Percentiles rank a stretch among this genome's conserved stretches.
Conservation (phyloP, 805 yeast genomes). For the Hanseniaspora meyeri region DNA sequence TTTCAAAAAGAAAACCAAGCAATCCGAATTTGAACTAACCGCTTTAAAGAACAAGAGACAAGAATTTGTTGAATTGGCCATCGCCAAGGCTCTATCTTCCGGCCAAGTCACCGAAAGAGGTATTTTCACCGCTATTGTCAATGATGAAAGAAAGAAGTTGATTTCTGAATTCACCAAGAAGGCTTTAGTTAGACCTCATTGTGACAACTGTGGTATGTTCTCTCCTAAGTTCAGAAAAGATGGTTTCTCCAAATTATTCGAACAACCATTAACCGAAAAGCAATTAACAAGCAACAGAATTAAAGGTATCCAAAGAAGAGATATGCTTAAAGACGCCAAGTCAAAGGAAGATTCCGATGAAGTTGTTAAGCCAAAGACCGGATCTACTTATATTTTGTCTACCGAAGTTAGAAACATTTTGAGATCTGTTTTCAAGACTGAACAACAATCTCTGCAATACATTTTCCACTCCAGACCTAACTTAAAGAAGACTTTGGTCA, state of each 20-base stretch:
- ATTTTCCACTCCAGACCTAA: slow-evolving; percentile 75
- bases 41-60: slow-evolving; percentile 51
- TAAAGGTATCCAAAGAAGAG: slow-evolving; percentile 64
- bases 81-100: slow-evolving; percentile 59
- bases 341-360: slow-evolving; percentile 22
- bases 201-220: slow-evolving; percentile 93
- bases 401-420: slow-evolving; percentile 76
- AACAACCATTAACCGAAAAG: slow-evolving; percentile 69
- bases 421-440: slow-evolving; percentile 61
- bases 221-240: slow-evolving; percentile 92
- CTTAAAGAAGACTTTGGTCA: slow-evolving; percentile 32
- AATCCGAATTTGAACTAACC: slow-evolving; percentile 30
- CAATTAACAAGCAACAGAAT: slow-evolving; percentile 71
- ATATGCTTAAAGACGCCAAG: slow-evolving; percentile 41
- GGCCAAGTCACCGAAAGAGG: slow-evolving; percentile 62
- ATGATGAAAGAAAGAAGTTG: slow-evolving; percentile 69
- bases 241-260: slow-evolving; percentile 86
- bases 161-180: slow-evolving; percentile 66
- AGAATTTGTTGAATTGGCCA: slow-evolving; percentile 55
- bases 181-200: slow-evolving; percentile 64
- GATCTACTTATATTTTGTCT: slow-evolving; percentile 76
- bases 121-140: slow-evolving; percentile 67
- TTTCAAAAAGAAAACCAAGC: slow-evolving; percentile 18
- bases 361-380: slow-evolving; percentile 47
- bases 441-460: slow-evolving; percentile 52